Conservation (phyloP, 306 rosid species). For the Coriaria nepalensis region DNA sequence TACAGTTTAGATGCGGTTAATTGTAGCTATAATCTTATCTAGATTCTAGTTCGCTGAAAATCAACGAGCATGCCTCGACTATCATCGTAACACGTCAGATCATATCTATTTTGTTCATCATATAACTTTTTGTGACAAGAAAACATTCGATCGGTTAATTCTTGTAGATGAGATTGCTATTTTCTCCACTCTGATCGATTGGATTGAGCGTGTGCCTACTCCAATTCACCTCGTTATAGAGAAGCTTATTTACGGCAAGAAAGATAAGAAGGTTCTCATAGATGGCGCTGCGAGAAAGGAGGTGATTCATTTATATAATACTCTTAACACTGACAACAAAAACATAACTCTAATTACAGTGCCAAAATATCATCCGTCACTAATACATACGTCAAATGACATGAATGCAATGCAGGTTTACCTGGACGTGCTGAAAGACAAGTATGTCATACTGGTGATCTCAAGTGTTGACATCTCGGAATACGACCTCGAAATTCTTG, state of each 20-base stretch:
- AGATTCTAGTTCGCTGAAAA: too few species aligned
- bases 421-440: constrained; percentile 9
- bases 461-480: constrained; percentile 41
- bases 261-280: constrained; percentile 18
- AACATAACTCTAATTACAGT: too few species aligned
- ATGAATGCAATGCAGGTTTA: constrained; percentile 1
- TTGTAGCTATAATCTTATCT: too few species aligned
- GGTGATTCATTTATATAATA: constrained; percentile 8
- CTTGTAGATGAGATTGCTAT: constrained; percentile 3
- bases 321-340: too few species aligned
- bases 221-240: not conserved
- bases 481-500: constrained; percentile 27
- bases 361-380: constrained; percentile 13
- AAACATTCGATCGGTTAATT: not conserved
- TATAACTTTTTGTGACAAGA: not conserved
- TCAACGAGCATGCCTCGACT: not conserved
- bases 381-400: constrained; percentile 8
- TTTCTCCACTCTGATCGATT: constrained; percentile 6
- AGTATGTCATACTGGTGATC: constrained; percentile 29
- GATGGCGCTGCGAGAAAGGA: constrained; percentile 37
- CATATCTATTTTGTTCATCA: not conserved
- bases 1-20: too few species aligned
- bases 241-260: constrained; percentile 11
- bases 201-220: constrained; percentile 1
- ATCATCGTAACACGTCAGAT: not conserved